Evolutionary conservation across 192 early-diverging fungal genomes (phyloP), one percentile per base, ranked within the genome.

Genomic region (Spizellomyces punctatus): DNA sequence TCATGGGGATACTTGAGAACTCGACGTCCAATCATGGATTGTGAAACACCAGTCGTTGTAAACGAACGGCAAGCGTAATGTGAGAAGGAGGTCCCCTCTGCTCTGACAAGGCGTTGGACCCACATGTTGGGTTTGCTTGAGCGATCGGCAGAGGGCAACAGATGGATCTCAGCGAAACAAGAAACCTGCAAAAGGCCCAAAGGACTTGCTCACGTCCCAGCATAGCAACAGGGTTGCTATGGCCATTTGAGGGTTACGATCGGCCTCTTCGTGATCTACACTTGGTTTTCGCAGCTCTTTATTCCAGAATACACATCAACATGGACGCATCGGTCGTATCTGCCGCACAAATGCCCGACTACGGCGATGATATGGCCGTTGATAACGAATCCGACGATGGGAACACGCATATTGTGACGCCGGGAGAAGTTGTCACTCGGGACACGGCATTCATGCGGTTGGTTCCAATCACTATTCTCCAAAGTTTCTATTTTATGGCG

Each of bases 21-120:
- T 58, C 86, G 80, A 46, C 90, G 88, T 65, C 96, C 96, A 78
- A 97, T 91, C 77, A 91, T 91, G 46, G 94, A 96, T 21, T 67
- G 75, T 0, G 75, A 62, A 17, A 81, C 64, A 19, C 76, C 59
- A 21, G 84, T 69, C 14, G 84, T 50, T 10, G 69, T 46, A 48
- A 62, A 71, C 55, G 19, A 16, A 22, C 27, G 19, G 19, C 6
- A 62, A 16, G 19, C 60, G 14, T 62, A 6, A 6, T 36, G 60
- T 62, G 60, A 62, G 54, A n/a, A 56, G 54, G n/a, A 56, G n/a
- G 54, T 56, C 0, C 27, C 27, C 27, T 36, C 27, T 36, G 27
- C 27, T 36, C 1, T 36, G 27, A 36, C 27, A 36, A 36, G 27
- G 27, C 27, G 27, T 36, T 36, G 27, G 27, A 36, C 27, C 27